phyloP scores from a whole-genome alignment of 305 asterid species.

The Striga hermonthica region DNA sequence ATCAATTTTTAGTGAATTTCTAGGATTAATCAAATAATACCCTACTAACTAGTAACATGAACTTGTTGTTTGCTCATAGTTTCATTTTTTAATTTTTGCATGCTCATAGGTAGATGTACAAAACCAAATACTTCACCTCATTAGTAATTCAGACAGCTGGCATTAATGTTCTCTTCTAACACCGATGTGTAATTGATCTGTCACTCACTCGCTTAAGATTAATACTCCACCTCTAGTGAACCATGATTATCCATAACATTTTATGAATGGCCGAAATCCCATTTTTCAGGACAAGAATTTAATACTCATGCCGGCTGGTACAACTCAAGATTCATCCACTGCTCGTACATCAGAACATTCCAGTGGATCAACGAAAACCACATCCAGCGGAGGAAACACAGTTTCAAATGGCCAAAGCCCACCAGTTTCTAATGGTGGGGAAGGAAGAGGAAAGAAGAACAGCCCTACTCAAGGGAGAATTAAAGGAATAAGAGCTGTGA shows the following conservation, averaged over 20 bases:
- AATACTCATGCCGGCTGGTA: constrained; percentile 32
- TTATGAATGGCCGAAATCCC: constrained; percentile 22
- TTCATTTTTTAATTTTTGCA: not conserved
- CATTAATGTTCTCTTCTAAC: not conserved
- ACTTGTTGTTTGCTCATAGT: not conserved
- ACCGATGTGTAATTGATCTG: not conserved
- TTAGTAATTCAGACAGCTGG: not conserved
- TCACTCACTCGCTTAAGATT: not conserved
- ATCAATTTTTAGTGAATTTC: not conserved
- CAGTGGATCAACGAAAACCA: not conserved
- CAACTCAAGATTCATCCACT: constrained; percentile 36
- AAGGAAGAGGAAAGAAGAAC: constrained; percentile 58
- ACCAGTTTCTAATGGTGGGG: constrained; percentile 37
- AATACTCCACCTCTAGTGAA: not conserved
- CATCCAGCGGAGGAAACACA: constrained; percentile 25
- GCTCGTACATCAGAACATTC: constrained; percentile 35
- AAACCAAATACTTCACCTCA: not conserved
- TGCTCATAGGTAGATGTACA: no score
- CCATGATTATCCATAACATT: not conserved
- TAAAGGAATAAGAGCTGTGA: constrained; percentile 73
- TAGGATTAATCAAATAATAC: constrained; percentile 8
- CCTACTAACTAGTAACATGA: not conserved
- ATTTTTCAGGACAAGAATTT: constrained; percentile 38
- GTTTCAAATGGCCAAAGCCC: constrained; percentile 34
- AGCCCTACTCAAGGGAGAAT: constrained; percentile 59